Conservation (phyloP, 176 grass and related monocot genomes). For the Oryza rufipogon region DNA sequence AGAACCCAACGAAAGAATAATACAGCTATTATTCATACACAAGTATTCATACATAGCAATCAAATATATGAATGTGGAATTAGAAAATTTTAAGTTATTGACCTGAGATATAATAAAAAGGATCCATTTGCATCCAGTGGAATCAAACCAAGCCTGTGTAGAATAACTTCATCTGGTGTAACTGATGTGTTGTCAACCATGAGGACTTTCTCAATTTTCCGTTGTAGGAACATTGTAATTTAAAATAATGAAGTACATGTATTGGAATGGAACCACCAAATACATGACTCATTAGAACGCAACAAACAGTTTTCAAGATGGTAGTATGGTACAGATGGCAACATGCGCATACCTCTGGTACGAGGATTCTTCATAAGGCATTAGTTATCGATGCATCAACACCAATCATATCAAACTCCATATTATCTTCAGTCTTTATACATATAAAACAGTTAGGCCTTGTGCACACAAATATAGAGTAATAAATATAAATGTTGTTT, state of each 20-base stretch:
- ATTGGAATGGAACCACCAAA: constrained; percentile 5
- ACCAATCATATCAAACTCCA: constrained; percentile 95
- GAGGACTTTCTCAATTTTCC: constrained; percentile 82
- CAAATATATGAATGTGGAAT: constrained; percentile 13
- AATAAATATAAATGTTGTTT: not conserved
- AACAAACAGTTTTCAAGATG: not conserved
- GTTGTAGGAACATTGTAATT: constrained; percentile 74
- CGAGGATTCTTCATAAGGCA: constrained; percentile 82
- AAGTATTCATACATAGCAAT: constrained; percentile 5
- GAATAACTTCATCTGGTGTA: constrained; percentile 85
- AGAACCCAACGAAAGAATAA: constrained; percentile 35
- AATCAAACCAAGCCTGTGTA: constrained; percentile 85
- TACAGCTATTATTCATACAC: constrained; percentile 11
- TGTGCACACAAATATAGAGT: not conserved
- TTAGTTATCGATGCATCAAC: constrained; percentile 82
- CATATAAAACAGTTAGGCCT: not conserved
- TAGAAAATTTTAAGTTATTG: constrained; percentile 22
- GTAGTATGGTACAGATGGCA: not conserved
- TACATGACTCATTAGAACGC: constrained; percentile 4
- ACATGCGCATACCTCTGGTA: constrained; percentile 60
- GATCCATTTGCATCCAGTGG: constrained; percentile 75
- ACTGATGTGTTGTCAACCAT: constrained; percentile 89
- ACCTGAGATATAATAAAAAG: constrained; percentile 87
- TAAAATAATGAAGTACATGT: not conserved
- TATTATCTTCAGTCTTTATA: constrained; percentile 76